These are phyloP conservation scores for Pseudogymnoascus sp. DNA, from an alignment of 2,329 filamentous ascomycete species.

Conservation along the genomic window DNA sequence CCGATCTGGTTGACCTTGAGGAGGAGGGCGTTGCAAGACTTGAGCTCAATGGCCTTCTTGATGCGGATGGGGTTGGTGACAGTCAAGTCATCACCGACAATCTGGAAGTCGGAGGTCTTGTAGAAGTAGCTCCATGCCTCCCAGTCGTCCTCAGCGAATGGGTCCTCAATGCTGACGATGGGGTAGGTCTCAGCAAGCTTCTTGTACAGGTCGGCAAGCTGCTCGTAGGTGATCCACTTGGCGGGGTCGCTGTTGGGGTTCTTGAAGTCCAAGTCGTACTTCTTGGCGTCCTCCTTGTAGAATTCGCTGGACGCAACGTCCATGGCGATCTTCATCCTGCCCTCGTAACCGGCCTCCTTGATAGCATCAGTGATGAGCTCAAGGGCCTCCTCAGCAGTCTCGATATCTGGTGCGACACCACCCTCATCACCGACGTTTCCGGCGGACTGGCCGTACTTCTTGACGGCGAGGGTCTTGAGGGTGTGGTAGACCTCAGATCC, in stretches of 20 bases:
- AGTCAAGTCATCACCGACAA: slow-evolving; percentile 96
- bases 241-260: slow-evolving; percentile 91
- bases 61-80: slow-evolving; percentile 98
- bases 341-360: slow-evolving; percentile 89
- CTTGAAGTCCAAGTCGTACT: slow-evolving; percentile 99
- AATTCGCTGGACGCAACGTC: slow-evolving; percentile 99
- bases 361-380: slow-evolving; percentile 94
- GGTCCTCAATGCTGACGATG: slow-evolving; percentile 97
- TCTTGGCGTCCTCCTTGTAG: slow-evolving; percentile 96
- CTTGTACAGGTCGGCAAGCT: slow-evolving; percentile 89
- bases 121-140: slow-evolving; percentile 99
- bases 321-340: slow-evolving; percentile 97
- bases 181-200: slow-evolving; percentile 88
- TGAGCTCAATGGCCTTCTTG: slow-evolving; percentile 99
- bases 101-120: slow-evolving; percentile 97
- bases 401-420: slow-evolving; percentile 98
- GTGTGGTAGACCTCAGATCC: slow-evolving; percentile 97
- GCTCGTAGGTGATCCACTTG: slow-evolving; percentile 99
- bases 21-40: slow-evolving; percentile 95
- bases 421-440: slow-evolving; percentile 99
- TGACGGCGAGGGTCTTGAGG: slow-evolving; percentile 94
- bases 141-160: slow-evolving; percentile 99
- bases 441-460: slow-evolving; percentile 98
- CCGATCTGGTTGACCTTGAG: slow-evolving; percentile 99
- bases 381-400: slow-evolving; percentile 92